A percentile compares a stretch with the other conserved stretches of the same genome.
Evolutionary conservation across 306 rosid genomes (phyloP).

Genomic region (Chamaecrista fasciculata): DNA sequence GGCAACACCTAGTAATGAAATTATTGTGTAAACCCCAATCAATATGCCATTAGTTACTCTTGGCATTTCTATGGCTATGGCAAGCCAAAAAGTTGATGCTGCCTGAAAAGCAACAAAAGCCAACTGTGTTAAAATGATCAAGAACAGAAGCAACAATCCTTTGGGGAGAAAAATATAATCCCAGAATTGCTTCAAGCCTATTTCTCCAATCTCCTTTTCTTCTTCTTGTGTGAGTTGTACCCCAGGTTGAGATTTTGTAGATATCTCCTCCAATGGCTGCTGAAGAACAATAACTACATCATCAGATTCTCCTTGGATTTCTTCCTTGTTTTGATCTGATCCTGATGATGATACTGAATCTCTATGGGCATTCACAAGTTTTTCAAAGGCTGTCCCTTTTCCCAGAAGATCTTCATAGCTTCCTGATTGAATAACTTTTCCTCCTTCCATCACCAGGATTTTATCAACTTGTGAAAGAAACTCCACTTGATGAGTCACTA

Average conservation of each 20-base stretch:
- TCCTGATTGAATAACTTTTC: slow-evolving; percentile 62
- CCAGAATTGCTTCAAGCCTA: slow-evolving; percentile 64
- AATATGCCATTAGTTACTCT: slow-evolving; percentile 39
- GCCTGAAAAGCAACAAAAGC: slow-evolving; percentile 51
- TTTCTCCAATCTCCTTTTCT: slow-evolving; percentile 62
- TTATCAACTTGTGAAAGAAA: slow-evolving; percentile 65
- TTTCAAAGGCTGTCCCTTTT: slow-evolving; percentile 68
- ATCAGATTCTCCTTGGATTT: slow-evolving; percentile 26
- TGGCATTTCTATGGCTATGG: slow-evolving; percentile 58
- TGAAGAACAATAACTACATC: slow-evolving; percentile 12
- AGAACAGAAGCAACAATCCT: slow-evolving; percentile 37
- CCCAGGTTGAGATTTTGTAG: slow-evolving; percentile 31
- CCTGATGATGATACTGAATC: slow-evolving; percentile 47
- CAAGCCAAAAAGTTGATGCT: slow-evolving; percentile 67
- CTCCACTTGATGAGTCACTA: slow-evolving; percentile 88
- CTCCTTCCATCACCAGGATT: slow-evolving; percentile 70
- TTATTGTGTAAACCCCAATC: slow-evolving; percentile 53
- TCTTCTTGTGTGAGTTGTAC: slow-evolving; percentile 73
- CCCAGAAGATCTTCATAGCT: slow-evolving; percentile 59
- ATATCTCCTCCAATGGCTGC: slow-evolving; percentile 36
- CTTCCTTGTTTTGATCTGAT: slow-evolving; percentile 33
- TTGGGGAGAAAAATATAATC: slow-evolving; percentile 53
- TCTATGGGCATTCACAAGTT: slow-evolving; percentile 76
- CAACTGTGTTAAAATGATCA: slow-evolving; percentile 25
- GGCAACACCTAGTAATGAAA: slow-evolving; percentile 47